These are phyloP conservation scores for Nigrograna mackinnonii DNA, from an alignment of 2,329 filamentous ascomycete genomes.

Conservation along the genomic window DNA sequence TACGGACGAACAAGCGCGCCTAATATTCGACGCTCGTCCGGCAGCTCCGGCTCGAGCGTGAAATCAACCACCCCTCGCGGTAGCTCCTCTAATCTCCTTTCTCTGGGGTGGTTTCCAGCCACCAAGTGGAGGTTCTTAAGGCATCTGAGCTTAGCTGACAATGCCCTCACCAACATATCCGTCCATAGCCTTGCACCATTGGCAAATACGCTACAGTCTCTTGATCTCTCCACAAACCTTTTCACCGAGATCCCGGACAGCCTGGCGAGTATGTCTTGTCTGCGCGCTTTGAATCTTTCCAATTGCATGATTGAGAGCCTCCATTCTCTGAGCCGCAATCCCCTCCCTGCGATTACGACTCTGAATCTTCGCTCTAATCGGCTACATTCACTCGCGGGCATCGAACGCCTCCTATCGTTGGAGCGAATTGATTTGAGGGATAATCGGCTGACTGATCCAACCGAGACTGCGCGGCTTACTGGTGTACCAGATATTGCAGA, in stretches of 20 bases:
- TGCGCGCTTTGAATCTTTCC: constrained; percentile 91
- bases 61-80: constrained; percentile 59
- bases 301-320: constrained; percentile 98
- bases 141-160: constrained; percentile 90
- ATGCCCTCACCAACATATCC: constrained; percentile 80
- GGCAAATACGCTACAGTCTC: constrained; percentile 83
- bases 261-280: constrained; percentile 78
- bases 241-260: constrained; percentile 95
- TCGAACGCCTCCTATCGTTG: constrained; percentile 85
- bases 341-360: constrained; percentile 89
- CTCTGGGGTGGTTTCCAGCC: constrained; percentile 72
- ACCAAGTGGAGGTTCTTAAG: constrained; percentile 95
- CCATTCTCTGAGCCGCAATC: constrained; percentile 81
- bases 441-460: constrained; percentile 87
- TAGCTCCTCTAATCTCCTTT: constrained; percentile 78
- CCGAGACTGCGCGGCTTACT: constrained; percentile 85
- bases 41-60: constrained; percentile 84
- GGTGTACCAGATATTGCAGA: constrained; percentile 89
- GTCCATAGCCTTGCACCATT: constrained; percentile 77
- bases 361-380: constrained; percentile 90
- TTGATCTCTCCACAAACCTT: constrained; percentile 90
- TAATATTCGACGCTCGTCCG: constrained; percentile 85
- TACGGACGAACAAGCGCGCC: constrained; percentile 68
- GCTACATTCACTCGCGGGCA: constrained; percentile 81
- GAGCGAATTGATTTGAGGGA: constrained; percentile 91